These are phyloP conservation scores for Euphorbia celastroides DNA, from an alignment of 441 rosid species.

Conservation along the genomic window DNA sequence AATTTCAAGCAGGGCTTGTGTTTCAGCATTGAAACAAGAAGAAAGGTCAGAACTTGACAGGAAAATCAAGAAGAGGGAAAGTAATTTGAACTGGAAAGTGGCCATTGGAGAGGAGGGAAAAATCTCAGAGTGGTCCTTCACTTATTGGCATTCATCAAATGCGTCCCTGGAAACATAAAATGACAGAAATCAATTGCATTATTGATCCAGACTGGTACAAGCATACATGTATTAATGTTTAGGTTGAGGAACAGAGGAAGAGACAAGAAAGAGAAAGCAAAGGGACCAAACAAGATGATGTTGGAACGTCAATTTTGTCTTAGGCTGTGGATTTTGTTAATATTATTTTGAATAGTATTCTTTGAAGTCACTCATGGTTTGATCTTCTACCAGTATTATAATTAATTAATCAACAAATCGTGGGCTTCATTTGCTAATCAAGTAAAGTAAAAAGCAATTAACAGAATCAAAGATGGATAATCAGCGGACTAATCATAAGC, in stretches of 20 bases:
- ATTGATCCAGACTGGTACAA: background rate
- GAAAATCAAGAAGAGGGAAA: conserved; percentile 18
- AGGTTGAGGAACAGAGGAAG: conserved; percentile 15
- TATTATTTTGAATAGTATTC: conserved; percentile 20
- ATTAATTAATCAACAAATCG: background rate
- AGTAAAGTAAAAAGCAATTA: conserved; percentile 19
- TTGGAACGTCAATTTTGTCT: conserved; percentile 38
- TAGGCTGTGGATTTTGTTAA: conserved; percentile 28
- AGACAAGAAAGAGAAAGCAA: conserved; percentile 12
- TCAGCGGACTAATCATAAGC: conserved; percentile 8
- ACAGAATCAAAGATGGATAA: background rate
- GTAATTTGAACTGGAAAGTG: conserved; percentile 9
- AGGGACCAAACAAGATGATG: conserved; percentile 17
- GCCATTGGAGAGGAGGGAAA: conserved; percentile 26
- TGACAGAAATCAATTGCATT: conserved; percentile 5
- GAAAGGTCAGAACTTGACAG: conserved; percentile 33
- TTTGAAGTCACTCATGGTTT: conserved; percentile 46
- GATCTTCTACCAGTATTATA: background rate
- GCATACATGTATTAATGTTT: background rate
- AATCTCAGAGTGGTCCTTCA: conserved; percentile 5
- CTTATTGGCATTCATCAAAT: conserved; percentile 7
- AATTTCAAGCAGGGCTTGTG: conserved; percentile 57
- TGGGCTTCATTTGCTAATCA: conserved; percentile 20
- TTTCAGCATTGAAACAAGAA: conserved; percentile 35
- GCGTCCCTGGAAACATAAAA: conserved; percentile 20